phyloP scores from a whole-genome alignment of 805 yeast genomes.

The Wickerhamiella allomyrinae region DNA sequence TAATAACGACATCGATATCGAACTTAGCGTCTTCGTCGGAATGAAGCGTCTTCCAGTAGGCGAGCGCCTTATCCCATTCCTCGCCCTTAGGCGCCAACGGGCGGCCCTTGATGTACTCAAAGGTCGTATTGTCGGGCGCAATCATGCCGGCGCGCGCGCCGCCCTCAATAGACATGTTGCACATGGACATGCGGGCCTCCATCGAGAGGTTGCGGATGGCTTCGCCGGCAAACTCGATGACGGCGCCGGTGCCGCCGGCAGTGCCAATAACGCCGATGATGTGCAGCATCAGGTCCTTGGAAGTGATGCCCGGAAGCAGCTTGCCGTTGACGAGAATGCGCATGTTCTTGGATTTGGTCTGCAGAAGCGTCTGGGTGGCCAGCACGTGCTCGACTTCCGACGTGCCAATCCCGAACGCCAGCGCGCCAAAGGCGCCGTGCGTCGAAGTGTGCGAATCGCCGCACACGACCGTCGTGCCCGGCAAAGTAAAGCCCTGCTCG shows the following conservation, averaged over 20 bases:
- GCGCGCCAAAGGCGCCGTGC: slow-evolving; percentile 95
- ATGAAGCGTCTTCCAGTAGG: slow-evolving; percentile 78
- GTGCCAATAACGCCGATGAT: slow-evolving; percentile 96
- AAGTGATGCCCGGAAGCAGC: slow-evolving; percentile 77
- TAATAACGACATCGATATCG: slow-evolving; percentile 67
- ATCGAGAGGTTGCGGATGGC: slow-evolving; percentile 81
- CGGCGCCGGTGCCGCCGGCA: slow-evolving; percentile 98
- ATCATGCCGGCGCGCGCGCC: slow-evolving; percentile 99
- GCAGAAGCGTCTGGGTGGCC: slow-evolving; percentile 90
- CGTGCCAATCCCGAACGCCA: slow-evolving; percentile 98
- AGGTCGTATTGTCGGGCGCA: slow-evolving; percentile 83
- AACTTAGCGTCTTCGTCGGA: slow-evolving; percentile 84
- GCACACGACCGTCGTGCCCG: slow-evolving; percentile 97
- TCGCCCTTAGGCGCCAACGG: slow-evolving; percentile 90
- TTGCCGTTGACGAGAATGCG: slow-evolving; percentile 74
- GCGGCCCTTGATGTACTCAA: slow-evolving; percentile 78
- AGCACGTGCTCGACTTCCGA: slow-evolving; percentile 98
- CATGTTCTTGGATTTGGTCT: slow-evolving; percentile 93
- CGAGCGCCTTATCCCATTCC: slow-evolving; percentile 89
- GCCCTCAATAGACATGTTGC: slow-evolving; percentile 97
- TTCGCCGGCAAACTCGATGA: slow-evolving; percentile 91
- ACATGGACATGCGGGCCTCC: slow-evolving; percentile 99
- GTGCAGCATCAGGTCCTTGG: slow-evolving; percentile 88
- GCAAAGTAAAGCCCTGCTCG: slow-evolving; percentile 95
- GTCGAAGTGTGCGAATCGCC: slow-evolving; percentile 99